Conservation (phyloP, 768 basidiomycete genomes). For the Kwoniella bestiolae region DNA sequence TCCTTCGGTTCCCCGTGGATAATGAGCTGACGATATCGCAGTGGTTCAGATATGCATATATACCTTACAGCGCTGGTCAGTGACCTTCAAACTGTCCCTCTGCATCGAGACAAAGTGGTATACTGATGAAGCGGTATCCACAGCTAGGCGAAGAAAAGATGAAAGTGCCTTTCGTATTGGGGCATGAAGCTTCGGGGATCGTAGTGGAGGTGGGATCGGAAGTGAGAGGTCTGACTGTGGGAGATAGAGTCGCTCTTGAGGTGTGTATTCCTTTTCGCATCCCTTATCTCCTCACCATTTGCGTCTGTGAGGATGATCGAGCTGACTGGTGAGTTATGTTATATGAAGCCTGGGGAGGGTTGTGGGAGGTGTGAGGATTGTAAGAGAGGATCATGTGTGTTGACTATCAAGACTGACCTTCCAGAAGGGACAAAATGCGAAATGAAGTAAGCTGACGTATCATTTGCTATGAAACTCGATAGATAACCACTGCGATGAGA, state of each 20-base stretch:
- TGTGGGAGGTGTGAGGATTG: slow-evolving; percentile 80
- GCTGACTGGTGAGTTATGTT: too few relatives aligned
- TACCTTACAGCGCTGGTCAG: slow-evolving; percentile 16
- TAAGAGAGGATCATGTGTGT: slow-evolving; percentile 79
- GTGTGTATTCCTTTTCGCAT: slow-evolving; percentile 76
- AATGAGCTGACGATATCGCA: neutral
- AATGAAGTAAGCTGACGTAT: too few relatives aligned
- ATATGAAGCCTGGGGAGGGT: slow-evolving; percentile 70
- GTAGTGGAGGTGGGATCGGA: slow-evolving; percentile 28
- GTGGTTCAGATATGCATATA: slow-evolving; percentile 37
- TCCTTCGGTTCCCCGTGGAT: neutral
- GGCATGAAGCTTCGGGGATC: slow-evolving; percentile 31
- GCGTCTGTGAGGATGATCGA: too few relatives aligned
- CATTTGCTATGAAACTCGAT: too few relatives aligned
- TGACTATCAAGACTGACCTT: neutral
- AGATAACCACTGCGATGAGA: slow-evolving; percentile 59
- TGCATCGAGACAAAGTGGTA: too few relatives aligned
- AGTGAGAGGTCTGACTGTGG: slow-evolving; percentile 65
- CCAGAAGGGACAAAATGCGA: too few relatives aligned
- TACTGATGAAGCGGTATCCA: neutral
- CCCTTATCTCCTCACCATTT: too few relatives aligned
- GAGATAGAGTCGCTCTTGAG: slow-evolving; percentile 89
- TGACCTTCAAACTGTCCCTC: neutral
- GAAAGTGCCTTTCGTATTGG: slow-evolving; percentile 25
- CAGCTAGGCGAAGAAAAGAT: slow-evolving; percentile 27